A percentile compares a stretch with the other conserved stretches of the same genome.
These are phyloP conservation scores for Neopestalotiopsis clavispora DNA, from an alignment of 2,329 filamentous ascomycete genomes.

Conservation along the genomic window DNA sequence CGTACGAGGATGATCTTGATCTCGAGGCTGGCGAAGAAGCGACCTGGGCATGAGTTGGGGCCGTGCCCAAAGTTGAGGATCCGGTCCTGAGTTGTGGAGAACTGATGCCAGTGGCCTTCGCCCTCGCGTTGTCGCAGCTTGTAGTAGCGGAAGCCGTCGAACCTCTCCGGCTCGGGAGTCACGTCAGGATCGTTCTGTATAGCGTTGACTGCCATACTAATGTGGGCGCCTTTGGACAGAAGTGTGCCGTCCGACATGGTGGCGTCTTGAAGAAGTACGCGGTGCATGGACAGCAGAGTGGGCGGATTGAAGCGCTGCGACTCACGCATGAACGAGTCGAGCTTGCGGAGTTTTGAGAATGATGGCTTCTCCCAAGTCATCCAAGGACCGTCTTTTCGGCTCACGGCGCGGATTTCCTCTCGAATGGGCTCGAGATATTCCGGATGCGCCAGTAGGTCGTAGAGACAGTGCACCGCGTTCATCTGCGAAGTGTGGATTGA, in stretches of 20 bases:
- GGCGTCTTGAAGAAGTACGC: background rate
- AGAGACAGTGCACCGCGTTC: too few relatives aligned
- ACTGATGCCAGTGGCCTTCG: too few relatives aligned
- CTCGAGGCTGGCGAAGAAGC: conserved; percentile 30
- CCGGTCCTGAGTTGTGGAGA: too few relatives aligned
- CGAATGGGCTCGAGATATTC: too few relatives aligned
- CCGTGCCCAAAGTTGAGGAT: too few relatives aligned
- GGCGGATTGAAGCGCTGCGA: background rate
- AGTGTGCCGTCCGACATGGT: background rate
- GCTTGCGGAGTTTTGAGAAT: background rate
- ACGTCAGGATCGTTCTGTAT: conserved; percentile 35
- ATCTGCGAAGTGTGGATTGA: too few relatives aligned
- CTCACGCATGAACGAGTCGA: conserved; percentile 14
- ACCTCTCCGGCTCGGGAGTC: conserved; percentile 34
- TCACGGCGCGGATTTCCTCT: too few relatives aligned
- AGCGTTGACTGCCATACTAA: conserved; percentile 21
- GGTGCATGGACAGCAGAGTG: background rate
- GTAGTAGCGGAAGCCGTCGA: conserved; percentile 40
- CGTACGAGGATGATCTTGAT: conserved; percentile 26
- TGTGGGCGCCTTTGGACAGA: conserved; percentile 1
- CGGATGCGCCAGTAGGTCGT: too few relatives aligned
- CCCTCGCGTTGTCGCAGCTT: too few relatives aligned
- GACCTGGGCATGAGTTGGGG: conserved; percentile 24
- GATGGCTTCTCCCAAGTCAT: too few relatives aligned
- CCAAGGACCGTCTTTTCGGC: too few relatives aligned